Base-by-base conservation (phyloP, 2,329 filamentous ascomycete species). In the Polytolypa hystricis region DNA sequence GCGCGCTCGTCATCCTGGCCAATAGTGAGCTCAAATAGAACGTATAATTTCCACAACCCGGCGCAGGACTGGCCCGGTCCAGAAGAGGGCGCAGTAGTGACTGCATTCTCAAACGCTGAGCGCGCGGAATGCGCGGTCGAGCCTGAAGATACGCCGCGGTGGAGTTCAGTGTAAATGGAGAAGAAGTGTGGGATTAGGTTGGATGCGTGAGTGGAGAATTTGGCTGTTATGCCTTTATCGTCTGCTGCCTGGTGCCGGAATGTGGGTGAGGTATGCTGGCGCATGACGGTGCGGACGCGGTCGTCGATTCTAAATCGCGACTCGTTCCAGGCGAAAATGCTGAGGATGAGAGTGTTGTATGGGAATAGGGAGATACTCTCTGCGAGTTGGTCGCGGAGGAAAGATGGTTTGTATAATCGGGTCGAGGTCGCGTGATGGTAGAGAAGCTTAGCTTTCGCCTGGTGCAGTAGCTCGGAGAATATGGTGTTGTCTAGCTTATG, bases 321-420 rank as follows among this genome's bases (percentile, higher is more conserved):
- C 52, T 89, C 79, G 43, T 83, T 78, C 66, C 79, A 82, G n/a
- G 77, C 71, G 44, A 81, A 81, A 0, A 91, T 61, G 1, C 72
- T 66, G 1, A 93, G 68, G 42, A 95, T 79, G 4, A 84, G 67
- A 1, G 77, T 82, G 60, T 94, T 95, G 33, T 67, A 66, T 0
- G 86, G 84, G 53, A 86, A 93, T 5, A 62, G 53, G 0, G 50
- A 48, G 15, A 91, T 64, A 42, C 79, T 81, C 2, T 66, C 60
- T 4, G 65, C 59, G 1, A 94, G 61, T 9, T 78, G 64, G 5
- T 69, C 59, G 29, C 81, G 77, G 21, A 93, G 56, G 12, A 77
- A 68, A 0, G 68, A 63, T 4, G 84, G 80, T 35, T 79, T 78
- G 58, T 82, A 85, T 2, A 79, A 70, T 3, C 74, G 74, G 35